Conservation (phyloP, 441 rosid genomes). For the Croton setiger region DNA sequence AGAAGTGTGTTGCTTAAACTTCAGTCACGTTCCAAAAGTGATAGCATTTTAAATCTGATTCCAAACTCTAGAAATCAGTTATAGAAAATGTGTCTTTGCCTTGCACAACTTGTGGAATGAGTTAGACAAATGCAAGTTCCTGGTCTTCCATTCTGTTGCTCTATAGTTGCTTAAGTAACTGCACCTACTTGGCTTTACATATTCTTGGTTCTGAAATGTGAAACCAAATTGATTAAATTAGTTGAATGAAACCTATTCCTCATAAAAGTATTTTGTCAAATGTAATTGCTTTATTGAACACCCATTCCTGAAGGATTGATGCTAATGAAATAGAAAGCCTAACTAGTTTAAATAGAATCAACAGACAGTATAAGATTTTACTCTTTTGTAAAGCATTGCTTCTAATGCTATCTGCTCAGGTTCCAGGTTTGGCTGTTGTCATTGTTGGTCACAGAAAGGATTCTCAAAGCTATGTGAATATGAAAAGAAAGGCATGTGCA, state of each 20-base stretch:
- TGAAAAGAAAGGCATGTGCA: conserved; percentile 90
- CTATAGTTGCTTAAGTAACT: not conserved
- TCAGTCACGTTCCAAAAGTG: not conserved
- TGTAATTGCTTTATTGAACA: no score
- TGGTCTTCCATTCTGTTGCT: not conserved
- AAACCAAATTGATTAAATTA: no score
- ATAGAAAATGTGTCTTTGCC: not conserved
- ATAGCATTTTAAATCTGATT: not conserved
- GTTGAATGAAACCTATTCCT: no score
- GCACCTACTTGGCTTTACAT: no score
- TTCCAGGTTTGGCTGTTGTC: conserved; percentile 86
- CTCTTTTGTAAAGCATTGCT: no score
- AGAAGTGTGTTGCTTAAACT: no score
- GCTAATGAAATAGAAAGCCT: no score
- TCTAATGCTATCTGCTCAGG: conserved; percentile 53
- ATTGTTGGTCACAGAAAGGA: conserved; percentile 78
- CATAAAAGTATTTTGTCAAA: no score
- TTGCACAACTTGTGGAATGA: not conserved
- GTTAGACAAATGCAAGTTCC: not conserved
- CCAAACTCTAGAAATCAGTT: not conserved
- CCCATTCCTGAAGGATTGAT: no score
- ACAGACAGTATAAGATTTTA: no score
- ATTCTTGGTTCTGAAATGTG: no score
- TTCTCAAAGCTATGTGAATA: conserved; percentile 79
- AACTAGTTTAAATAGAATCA: no score